These are phyloP conservation scores for Solanum hybrid DNA, from an alignment of 305 asterid genomes.

Conservation along the genomic window DNA sequence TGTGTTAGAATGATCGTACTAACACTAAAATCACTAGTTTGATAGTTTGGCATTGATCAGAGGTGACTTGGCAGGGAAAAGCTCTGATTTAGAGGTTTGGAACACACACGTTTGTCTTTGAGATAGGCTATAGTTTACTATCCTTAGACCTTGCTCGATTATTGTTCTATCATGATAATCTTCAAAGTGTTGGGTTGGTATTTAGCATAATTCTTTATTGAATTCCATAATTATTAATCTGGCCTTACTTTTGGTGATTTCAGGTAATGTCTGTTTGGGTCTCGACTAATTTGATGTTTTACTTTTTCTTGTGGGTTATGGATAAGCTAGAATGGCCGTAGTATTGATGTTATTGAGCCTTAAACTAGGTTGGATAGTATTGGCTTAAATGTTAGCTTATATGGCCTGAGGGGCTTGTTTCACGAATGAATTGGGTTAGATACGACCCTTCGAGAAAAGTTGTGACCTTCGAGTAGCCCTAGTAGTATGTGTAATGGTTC, in stretches of 20 bases:
- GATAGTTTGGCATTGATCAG: not conserved
- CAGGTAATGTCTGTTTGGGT: not conserved
- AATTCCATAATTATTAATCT: not conserved
- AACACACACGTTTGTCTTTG: not conserved
- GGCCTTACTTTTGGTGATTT: not conserved
- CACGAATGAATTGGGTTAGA: not conserved
- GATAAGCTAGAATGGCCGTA: not conserved
- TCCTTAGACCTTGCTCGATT: not conserved
- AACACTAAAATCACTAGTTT: not conserved
- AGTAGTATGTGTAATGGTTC: not conserved
- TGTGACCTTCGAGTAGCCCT: not conserved
- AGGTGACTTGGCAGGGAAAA: not conserved
- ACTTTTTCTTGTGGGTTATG: not conserved
- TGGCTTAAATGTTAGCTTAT: not conserved
- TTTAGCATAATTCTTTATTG: not conserved
- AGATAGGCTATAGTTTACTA: not conserved
- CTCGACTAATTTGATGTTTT: not conserved
- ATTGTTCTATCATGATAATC: not conserved
- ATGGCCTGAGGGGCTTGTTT: not conserved
- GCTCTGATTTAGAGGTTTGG: not conserved
- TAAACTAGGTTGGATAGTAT: not conserved
- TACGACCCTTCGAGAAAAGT: not conserved
- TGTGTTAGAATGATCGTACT: not conserved
- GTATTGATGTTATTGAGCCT: not conserved
- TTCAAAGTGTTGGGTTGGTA: not conserved